phyloP scores from a whole-genome alignment of 257 asterid species.

The Jacaranda mimosifolia region DNA sequence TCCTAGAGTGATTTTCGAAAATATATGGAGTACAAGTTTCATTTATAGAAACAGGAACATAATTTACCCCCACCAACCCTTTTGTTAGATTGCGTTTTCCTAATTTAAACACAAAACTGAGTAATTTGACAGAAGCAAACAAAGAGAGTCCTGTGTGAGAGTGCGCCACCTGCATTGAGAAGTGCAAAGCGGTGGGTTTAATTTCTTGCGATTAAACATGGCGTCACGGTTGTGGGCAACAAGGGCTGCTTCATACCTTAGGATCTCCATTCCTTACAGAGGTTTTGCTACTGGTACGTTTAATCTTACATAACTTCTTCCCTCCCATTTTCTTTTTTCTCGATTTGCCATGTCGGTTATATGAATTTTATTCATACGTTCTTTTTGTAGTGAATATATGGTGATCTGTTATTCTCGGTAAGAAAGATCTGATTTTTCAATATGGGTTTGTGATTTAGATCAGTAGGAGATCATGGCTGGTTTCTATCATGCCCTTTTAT shows the following conservation, averaged over 20 bases:
- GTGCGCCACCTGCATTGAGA: conserved; percentile 41
- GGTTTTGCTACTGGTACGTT: conserved; percentile 86
- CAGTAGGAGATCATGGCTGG: conserved; percentile 29
- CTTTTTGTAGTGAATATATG: neutral
- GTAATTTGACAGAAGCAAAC: conserved; percentile 24
- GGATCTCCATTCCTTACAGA: conserved; percentile 77
- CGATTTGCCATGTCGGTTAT: conserved; percentile 7
- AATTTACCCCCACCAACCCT: conserved; percentile 49
- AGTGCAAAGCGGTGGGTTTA: conserved; percentile 40
- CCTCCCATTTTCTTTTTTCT: neutral
- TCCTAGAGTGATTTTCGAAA: conserved; percentile 12
- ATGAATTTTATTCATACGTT: conserved; percentile 31
- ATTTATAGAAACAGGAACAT: neutral
- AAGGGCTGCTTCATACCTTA: conserved; percentile 79
- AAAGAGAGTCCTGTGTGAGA: neutral
- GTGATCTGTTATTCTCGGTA: conserved; percentile 54
- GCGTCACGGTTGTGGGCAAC: conserved; percentile 86
- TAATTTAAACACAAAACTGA: conserved; percentile 14
- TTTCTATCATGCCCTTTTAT: conserved; percentile 4
- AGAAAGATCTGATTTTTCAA: conserved; percentile 55
- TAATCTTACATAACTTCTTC: neutral
- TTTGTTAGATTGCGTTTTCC: neutral
- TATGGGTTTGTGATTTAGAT: conserved; percentile 36
- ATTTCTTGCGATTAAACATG: conserved; percentile 47
- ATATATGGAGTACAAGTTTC: neutral